A percentile compares a stretch with the other conserved stretches of the same genome.
phyloP scores from a whole-genome alignment of 2,329 filamentous ascomycete genomes.

The Cladosporium sp. region DNA sequence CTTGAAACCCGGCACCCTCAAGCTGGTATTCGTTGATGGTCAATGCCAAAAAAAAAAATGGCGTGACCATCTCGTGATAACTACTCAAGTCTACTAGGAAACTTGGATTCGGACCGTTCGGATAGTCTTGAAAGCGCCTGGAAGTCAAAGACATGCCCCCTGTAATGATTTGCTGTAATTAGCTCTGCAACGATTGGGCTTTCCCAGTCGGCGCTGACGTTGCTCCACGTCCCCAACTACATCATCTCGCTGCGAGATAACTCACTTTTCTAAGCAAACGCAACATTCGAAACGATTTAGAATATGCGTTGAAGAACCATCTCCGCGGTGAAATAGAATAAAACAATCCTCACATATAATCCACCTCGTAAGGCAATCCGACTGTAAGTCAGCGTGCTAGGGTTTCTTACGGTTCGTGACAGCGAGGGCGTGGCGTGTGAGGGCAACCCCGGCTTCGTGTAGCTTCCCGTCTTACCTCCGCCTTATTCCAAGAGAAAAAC shows the following conservation, averaged over 20 bases:
- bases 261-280: background rate
- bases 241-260: too few relatives aligned
- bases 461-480: conserved; percentile 12
- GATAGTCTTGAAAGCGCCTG: too few relatives aligned
- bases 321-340: conserved; percentile 3
- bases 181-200: too few relatives aligned
- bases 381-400: background rate
- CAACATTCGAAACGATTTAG: too few relatives aligned
- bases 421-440: conserved; percentile 2
- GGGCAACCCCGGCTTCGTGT: background rate
- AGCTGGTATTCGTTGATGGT: background rate
- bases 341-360: background rate
- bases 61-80: too few relatives aligned
- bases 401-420: background rate
- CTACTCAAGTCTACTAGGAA: too few relatives aligned
- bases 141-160: too few relatives aligned
- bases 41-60: too few relatives aligned
- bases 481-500: conserved; percentile 7
- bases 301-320: too few relatives aligned
- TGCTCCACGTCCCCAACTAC: background rate
- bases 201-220: too few relatives aligned
- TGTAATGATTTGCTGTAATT: too few relatives aligned
- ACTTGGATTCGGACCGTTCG: too few relatives aligned
- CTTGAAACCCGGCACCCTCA: background rate
- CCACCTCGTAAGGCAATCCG: background rate